Evolutionary conservation across 148 eudicot genomes (phyloP).

Genomic region (Hydrangea macrophylla): DNA sequence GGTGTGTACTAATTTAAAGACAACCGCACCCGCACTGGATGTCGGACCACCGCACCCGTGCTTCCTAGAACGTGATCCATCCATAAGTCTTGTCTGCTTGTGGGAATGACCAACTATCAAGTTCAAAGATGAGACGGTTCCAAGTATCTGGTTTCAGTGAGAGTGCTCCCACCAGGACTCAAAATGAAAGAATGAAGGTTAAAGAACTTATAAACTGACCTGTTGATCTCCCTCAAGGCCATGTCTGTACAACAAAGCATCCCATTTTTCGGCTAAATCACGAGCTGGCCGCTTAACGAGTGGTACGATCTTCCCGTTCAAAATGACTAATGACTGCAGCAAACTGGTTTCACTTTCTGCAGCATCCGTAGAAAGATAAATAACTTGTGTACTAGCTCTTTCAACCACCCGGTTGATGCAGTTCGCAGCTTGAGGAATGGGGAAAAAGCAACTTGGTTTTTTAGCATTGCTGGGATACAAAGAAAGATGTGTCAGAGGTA

Average conservation of each 20-base stretch:
- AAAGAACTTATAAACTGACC: slow-evolving; percentile 42
- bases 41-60: too few relatives aligned
- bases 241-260: slow-evolving; percentile 87
- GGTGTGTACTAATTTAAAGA: too few relatives aligned
- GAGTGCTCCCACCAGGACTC: not conserved
- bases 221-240: slow-evolving; percentile 69
- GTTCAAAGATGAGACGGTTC: not conserved
- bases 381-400: slow-evolving; percentile 72
- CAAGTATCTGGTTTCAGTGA: not conserved
- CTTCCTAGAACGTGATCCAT: too few relatives aligned
- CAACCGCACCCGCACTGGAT: too few relatives aligned
- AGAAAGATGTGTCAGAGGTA: not conserved
- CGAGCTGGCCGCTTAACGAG: slow-evolving; percentile 77
- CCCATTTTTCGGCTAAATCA: slow-evolving; percentile 92
- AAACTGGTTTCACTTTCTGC: slow-evolving; percentile 92
- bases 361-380: slow-evolving; percentile 98
- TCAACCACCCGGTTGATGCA: slow-evolving; percentile 76
- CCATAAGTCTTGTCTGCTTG: too few relatives aligned
- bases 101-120: not conserved
- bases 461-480: slow-evolving; percentile 73
- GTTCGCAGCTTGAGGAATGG: slow-evolving; percentile 93
- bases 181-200: too few relatives aligned
- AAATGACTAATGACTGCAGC: slow-evolving; percentile 63
- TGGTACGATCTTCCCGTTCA: slow-evolving; percentile 78
- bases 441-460: slow-evolving; percentile 84